Base-by-base conservation (phyloP, 768 basidiomycete genomes). In the Neoboletus brunneissimus region DNA sequence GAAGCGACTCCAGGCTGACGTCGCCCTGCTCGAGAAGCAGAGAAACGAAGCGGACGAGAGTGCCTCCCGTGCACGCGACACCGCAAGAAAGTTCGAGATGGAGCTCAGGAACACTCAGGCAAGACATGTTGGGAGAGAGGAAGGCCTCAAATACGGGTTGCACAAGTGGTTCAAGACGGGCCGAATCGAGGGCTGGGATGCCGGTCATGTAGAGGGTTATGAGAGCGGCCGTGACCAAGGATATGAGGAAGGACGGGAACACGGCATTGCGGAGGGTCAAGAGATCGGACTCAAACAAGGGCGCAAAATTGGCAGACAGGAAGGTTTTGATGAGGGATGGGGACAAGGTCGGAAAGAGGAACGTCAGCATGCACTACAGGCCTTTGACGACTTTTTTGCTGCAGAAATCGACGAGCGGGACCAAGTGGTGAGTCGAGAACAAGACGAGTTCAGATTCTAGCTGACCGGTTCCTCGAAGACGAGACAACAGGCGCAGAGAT, bases 321-420 rank as follows among this genome's bases (percentile, higher is more conserved):
- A 72, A 15, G 73, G 64, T 22, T 72, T 63, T 44, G 68, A 73
- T 25, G 70, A 74, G 8, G 78, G 76, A 12, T 66, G 66, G 54
- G 62, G 67, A 55, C 58, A 73, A 62, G 79, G 79, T 60, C 70
- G 75, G 57, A 73, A 67, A 52, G 80, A 81, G 60, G 84, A 84
- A 67, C 78, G 82, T 31, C 69, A 72, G 44, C 78, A 76, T 58
- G 85, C 83, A 0, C 56, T 84, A 27, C 77, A 80, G 48, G 82
- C 81, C 10, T 84, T 87, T 70, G 82, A 87, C 66, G 74, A 74
- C 38, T 82, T 84, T 68, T 68, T 85, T 51, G 72, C 72, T 23
- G 70, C 77, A 61, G 80, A 84, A 56, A 67, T 73, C 58, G 73
- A 72, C 57, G 64, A 64, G 10, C 53, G 49, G 1, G 65, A 67